These are phyloP conservation scores for Calocybe gambosa DNA, from an alignment of 1,284 basidiomycete genomes.

Conservation along the genomic window DNA sequence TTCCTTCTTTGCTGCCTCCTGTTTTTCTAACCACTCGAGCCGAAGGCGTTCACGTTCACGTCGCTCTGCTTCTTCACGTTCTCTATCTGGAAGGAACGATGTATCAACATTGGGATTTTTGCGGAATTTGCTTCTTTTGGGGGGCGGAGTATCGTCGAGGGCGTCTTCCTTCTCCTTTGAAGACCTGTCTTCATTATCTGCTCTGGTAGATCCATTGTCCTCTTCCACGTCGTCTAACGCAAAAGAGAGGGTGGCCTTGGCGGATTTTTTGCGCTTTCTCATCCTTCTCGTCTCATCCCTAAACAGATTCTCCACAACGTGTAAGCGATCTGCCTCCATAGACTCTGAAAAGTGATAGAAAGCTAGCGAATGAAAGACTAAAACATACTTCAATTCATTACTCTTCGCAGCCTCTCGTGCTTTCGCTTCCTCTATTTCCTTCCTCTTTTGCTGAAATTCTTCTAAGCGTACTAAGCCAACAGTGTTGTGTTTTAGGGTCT, in stretches of 20 bases:
- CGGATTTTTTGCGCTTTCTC: slow-evolving; percentile 86
- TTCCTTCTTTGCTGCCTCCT: slow-evolving; percentile 85
- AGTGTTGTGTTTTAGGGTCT: slow-evolving; percentile 87
- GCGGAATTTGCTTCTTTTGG: slow-evolving; percentile 75
- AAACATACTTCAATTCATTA: slow-evolving; percentile 78
- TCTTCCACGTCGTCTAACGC: slow-evolving; percentile 73
- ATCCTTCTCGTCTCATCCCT: slow-evolving; percentile 81
- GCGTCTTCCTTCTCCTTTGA: slow-evolving; percentile 31
- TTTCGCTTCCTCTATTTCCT: slow-evolving; percentile 90
- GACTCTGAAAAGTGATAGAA: slow-evolving; percentile 11
- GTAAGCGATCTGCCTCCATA: slow-evolving; percentile 48
- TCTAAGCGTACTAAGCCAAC: slow-evolving; percentile 91
- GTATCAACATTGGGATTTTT: slow-evolving; percentile 98
- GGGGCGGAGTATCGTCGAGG: slow-evolving; percentile 34
- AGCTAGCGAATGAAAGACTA: slow-evolving; percentile 19
- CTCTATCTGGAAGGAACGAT: slow-evolving; percentile 95
- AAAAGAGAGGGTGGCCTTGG: slow-evolving; percentile 85
- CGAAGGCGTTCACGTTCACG: slow-evolving; percentile 84
- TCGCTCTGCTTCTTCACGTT: slow-evolving; percentile 89
- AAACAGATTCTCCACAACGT: slow-evolving; percentile 74
- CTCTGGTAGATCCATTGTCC: slow-evolving; percentile 28
- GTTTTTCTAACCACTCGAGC: slow-evolving; percentile 85
- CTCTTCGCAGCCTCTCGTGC: slow-evolving; percentile 82
- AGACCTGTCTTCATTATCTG: slow-evolving; percentile 23
- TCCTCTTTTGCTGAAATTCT: slow-evolving; percentile 86